Evolutionary conservation across 2,329 filamentous ascomycete species (phyloP).

Genomic region (Aspergillus fumigatus): DNA sequence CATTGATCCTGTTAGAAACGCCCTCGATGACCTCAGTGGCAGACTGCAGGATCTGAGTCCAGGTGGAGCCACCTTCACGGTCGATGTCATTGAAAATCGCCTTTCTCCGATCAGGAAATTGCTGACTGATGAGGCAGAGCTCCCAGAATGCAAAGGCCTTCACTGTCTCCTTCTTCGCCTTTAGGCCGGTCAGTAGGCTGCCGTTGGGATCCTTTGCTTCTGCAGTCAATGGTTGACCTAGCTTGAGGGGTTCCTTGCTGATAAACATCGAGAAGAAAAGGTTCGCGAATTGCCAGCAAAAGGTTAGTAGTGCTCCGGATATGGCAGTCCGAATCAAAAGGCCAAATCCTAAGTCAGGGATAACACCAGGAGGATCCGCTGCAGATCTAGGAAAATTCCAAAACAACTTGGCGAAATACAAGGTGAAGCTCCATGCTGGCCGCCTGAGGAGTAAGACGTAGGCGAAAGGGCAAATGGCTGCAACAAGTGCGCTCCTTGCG

Average conservation of each 20-base stretch:
- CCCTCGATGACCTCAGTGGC: constrained; percentile 66
- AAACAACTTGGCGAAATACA: constrained; percentile 66
- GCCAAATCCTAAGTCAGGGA: constrained; percentile 54
- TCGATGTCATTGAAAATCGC: constrained; percentile 85
- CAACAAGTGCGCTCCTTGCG: constrained; percentile 38
- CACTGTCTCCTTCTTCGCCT: constrained; percentile 73
- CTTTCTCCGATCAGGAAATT: constrained; percentile 69
- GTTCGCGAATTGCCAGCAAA: constrained; percentile 75
- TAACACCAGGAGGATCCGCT: constrained; percentile 51
- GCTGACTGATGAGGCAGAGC: constrained; percentile 70
- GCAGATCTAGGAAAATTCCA: constrained; percentile 71
- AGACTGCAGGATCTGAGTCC: constrained; percentile 69
- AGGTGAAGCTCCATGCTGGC: constrained; percentile 63
- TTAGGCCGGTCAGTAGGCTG: constrained; percentile 77
- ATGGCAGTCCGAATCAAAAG: constrained; percentile 54
- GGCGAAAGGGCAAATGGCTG: constrained; percentile 48
- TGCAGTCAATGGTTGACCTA: constrained; percentile 73
- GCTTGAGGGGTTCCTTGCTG: constrained; percentile 75
- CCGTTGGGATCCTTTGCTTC: constrained; percentile 90
- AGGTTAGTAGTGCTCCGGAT: constrained; percentile 62
- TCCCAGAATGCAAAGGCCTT: constrained; percentile 91
- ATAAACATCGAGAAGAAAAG: constrained; percentile 75
- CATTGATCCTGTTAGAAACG: constrained; percentile 64
- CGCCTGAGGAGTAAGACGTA: constrained; percentile 62
- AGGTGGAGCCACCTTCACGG: constrained; percentile 71